Percentiles rank a stretch among this genome's conserved stretches.
Evolutionary conservation across 805 yeast genomes (phyloP).

Genomic region (Pichia kluyveri): DNA sequence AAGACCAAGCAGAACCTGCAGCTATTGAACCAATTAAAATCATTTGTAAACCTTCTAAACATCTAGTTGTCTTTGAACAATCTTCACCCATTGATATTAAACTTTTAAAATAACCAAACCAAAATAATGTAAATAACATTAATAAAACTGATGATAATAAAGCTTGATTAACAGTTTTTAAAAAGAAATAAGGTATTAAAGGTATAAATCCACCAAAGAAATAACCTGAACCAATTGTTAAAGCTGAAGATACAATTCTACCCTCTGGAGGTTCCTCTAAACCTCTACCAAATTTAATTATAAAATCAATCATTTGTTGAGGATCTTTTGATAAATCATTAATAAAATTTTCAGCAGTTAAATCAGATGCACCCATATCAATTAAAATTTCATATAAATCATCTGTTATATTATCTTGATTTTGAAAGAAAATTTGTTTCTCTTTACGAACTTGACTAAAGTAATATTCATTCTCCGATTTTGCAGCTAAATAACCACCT

Average conservation of each 20-base stretch:
- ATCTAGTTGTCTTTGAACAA: slow-evolving; percentile 48
- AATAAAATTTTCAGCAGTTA: slow-evolving; percentile 64
- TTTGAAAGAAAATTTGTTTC: slow-evolving; percentile 56
- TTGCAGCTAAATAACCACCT: slow-evolving; percentile 94
- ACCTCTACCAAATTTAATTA: slow-evolving; percentile 85
- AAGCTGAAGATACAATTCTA: slow-evolving; percentile 78
- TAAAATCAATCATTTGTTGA: slow-evolving; percentile 71
- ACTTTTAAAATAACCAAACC: slow-evolving; percentile 83
- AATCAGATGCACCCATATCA: slow-evolving; percentile 65
- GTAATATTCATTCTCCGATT: slow-evolving; percentile 74
- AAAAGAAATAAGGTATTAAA: slow-evolving; percentile 82
- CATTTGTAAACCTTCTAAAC: slow-evolving; percentile 84
- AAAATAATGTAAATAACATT: slow-evolving; percentile 78
- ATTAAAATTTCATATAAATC: slow-evolving; percentile 74
- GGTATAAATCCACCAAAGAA: slow-evolving; percentile 92
- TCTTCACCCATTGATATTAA: slow-evolving; percentile 76
- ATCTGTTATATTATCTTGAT: slow-evolving; percentile 57
- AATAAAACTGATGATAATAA: slow-evolving; percentile 63
- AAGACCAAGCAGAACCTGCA: slow-evolving; percentile 93
- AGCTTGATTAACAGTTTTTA: slow-evolving; percentile 66
- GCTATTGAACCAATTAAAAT: slow-evolving; percentile 93
- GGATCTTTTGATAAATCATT: slow-evolving; percentile 75
- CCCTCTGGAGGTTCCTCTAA: slow-evolving; percentile 92
- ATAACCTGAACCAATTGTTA: slow-evolving; percentile 84
- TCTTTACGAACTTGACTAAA: slow-evolving; percentile 63